Conservation (phyloP, 305 asterid species). For the Plantago coronopus region DNA sequence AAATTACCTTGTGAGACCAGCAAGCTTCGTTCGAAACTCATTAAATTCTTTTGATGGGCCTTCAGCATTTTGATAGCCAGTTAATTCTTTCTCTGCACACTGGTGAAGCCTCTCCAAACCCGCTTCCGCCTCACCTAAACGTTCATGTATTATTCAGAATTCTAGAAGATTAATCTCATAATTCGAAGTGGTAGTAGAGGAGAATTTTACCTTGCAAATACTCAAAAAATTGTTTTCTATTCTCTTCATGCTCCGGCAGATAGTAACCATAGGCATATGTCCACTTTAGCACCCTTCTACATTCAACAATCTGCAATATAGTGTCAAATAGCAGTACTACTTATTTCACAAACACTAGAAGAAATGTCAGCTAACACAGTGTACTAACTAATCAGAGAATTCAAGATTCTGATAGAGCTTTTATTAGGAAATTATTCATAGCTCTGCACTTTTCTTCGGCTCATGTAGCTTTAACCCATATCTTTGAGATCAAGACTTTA, state of each 20-base stretch:
- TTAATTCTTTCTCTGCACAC: constrained; percentile 90
- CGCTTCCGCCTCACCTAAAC: constrained; percentile 89
- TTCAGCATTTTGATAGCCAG: constrained; percentile 47
- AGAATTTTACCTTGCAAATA: constrained; percentile 76
- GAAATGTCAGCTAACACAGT: too few relatives aligned
- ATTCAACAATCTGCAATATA: constrained; percentile 72
- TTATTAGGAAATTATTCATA: too few relatives aligned
- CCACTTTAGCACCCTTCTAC: constrained; percentile 95
- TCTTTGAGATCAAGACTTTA: too few relatives aligned
- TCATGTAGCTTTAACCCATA: too few relatives aligned
- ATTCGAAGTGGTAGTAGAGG: constrained; percentile 21
- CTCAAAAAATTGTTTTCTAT: constrained; percentile 80
- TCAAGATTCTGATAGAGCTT: too few relatives aligned
- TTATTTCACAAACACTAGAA: too few relatives aligned
- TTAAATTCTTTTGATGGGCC: constrained; percentile 71
- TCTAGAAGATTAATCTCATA: constrained; percentile 7
- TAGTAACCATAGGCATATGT: constrained; percentile 88
- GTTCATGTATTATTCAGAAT: constrained; percentile 6
- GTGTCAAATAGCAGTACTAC: neutral
- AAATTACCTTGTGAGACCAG: constrained; percentile 74
- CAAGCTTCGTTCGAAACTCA: constrained; percentile 88
- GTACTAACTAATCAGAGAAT: too few relatives aligned
- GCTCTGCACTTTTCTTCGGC: too few relatives aligned
- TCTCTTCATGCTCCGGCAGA: constrained; percentile 61
- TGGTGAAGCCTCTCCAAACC: constrained; percentile 98